Conservation (phyloP, 2,329 filamentous ascomycete genomes). For the Sclerotinia minor region DNA sequence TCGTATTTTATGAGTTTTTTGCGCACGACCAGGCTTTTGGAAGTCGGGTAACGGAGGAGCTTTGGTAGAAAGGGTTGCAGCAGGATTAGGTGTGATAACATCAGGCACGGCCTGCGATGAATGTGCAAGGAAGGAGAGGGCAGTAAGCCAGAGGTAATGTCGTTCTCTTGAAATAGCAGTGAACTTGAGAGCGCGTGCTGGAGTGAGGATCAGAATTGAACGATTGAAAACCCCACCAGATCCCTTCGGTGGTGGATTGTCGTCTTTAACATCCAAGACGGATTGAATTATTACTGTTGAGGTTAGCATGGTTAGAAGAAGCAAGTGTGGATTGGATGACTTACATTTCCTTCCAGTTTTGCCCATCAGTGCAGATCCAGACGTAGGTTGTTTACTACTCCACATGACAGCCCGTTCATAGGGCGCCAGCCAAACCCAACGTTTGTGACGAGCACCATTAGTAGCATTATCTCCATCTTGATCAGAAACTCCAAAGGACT, state of each 20-base stretch:
- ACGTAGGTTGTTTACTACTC: conserved; percentile 95
- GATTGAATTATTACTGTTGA: conserved; percentile 84
- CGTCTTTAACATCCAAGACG: conserved; percentile 94
- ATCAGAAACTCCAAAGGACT: conserved; percentile 79
- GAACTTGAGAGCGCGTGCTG: conserved; percentile 91
- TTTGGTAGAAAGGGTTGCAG: conserved; percentile 47
- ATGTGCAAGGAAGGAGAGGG: conserved; percentile 90
- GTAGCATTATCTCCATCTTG: conserved; percentile 67
- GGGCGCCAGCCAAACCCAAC: conserved; percentile 98
- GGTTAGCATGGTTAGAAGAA: conserved; percentile 39
- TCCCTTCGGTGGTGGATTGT: conserved; percentile 79
- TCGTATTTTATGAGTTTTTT: conserved; percentile 58
- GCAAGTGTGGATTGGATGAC: conserved; percentile 44
- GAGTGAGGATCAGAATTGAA: conserved; percentile 92
- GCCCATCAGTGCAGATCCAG: conserved; percentile 82
- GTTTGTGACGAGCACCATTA: conserved; percentile 76
- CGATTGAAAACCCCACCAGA: conserved; percentile 72
- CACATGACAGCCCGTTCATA: conserved; percentile 96
- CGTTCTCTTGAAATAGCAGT: conserved; percentile 80
- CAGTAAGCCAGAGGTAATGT: conserved; percentile 93
- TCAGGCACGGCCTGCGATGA: conserved; percentile 80
- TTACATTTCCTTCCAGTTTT: conserved; percentile 93
- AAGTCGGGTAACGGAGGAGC: conserved; percentile 50
- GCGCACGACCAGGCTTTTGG: conserved; percentile 43
- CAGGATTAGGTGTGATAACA: conserved; percentile 58